These are phyloP conservation scores for Dendrobium nobile DNA, from an alignment of 106 monocot species.

Conservation along the genomic window DNA sequence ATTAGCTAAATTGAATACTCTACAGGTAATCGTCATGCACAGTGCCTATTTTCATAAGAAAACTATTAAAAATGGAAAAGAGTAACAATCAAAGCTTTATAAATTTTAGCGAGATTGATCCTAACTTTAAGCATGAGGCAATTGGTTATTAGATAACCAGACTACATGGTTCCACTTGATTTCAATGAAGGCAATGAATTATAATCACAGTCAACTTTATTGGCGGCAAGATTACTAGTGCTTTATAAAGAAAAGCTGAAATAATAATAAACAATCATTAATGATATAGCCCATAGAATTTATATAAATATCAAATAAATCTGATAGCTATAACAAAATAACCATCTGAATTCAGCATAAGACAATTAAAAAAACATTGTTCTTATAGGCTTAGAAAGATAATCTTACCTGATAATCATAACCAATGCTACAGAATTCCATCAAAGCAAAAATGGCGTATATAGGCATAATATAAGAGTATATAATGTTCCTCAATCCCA, in stretches of 20 bases:
- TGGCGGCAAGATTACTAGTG: not conserved
- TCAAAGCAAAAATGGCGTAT: not conserved
- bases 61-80: not conserved
- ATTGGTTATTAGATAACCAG: not conserved
- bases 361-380: not conserved
- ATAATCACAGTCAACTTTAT: not conserved
- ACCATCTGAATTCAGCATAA: not conserved
- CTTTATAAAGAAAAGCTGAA: conserved; percentile 1
- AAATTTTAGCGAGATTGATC: not conserved
- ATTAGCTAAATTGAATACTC: not conserved
- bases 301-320: not conserved
- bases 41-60: not conserved
- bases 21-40: not conserved
- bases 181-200: not conserved
- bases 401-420: not conserved
- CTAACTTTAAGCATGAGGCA: not conserved
- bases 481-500: not conserved
- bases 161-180: not conserved
- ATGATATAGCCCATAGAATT: not conserved
- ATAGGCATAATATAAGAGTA: not conserved
- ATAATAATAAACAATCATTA: not conserved
- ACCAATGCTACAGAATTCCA: not conserved
- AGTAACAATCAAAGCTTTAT: not conserved
- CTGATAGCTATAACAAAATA: not conserved
- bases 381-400: not conserved